Evolutionary conservation across 2,329 filamentous ascomycete species (phyloP).

Genomic region (Aspergillus jensenii): DNA sequence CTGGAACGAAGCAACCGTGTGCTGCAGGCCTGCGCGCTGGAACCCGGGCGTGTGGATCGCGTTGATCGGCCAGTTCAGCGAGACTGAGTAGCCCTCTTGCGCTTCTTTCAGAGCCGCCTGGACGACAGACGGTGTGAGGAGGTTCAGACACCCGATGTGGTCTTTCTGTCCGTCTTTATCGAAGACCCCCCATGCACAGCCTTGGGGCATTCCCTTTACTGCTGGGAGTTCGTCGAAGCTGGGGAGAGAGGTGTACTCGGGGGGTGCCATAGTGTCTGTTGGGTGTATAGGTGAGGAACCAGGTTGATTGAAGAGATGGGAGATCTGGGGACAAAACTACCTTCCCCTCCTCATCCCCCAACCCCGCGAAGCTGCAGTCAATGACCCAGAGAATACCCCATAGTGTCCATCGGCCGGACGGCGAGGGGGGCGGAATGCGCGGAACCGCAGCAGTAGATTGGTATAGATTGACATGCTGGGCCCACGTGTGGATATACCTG

Average conservation of each 20-base stretch:
- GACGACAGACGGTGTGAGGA: conserved; percentile 46
- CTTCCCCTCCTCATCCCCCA: no score
- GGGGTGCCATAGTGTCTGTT: neutral
- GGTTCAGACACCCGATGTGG: conserved; percentile 46
- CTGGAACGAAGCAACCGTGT: conserved; percentile 30
- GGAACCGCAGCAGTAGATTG: no score
- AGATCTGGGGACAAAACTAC: no score
- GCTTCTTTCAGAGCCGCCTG: conserved; percentile 44
- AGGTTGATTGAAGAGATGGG: no score
- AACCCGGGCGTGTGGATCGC: conserved; percentile 39
- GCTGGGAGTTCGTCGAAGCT: conserved; percentile 44
- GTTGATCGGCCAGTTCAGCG: conserved; percentile 36
- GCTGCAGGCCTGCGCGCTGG: conserved; percentile 29
- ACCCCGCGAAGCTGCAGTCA: no score
- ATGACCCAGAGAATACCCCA: no score
- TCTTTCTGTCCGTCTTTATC: conserved; percentile 44
- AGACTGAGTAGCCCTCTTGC: conserved; percentile 41
- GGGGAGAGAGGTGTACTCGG: conserved; percentile 18
- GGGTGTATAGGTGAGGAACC: no score
- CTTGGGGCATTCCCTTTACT: conserved; percentile 42
- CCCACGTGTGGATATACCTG: no score
- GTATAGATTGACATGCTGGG: no score
- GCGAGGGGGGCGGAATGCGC: no score
- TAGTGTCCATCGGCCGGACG: no score
- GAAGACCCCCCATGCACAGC: conserved; percentile 46